phyloP scores from a whole-genome alignment of 768 basidiomycete species.

The Paxillus ammoniavirescens region DNA sequence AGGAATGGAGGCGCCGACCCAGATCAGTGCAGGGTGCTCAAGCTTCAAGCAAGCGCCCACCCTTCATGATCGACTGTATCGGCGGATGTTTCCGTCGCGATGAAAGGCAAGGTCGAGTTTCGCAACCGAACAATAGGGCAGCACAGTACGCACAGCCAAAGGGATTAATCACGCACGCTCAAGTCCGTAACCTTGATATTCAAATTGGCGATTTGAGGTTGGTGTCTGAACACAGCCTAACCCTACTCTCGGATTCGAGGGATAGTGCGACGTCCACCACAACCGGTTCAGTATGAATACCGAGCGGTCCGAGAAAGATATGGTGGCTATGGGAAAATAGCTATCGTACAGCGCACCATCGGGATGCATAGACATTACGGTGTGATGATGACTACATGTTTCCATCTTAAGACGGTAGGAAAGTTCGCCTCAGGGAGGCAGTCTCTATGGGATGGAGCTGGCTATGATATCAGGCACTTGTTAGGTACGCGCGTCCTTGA shows the following conservation, averaged over 20 bases:
- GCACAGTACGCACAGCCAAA: neutral
- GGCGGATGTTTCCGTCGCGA: neutral
- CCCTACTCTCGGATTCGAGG: neutral
- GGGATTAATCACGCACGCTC: neutral
- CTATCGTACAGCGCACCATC: too few relatives aligned
- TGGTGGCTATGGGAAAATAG: slow-evolving; percentile 4
- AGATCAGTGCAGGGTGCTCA: neutral
- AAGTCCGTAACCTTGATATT: neutral
- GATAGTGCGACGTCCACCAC: neutral
- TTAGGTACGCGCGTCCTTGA: neutral
- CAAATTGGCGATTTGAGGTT: slow-evolving; percentile 2
- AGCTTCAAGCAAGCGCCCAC: neutral
- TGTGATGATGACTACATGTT: too few relatives aligned
- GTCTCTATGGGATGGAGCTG: neutral
- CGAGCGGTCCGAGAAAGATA: neutral
- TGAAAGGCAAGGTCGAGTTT: neutral
- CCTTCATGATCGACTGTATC: slow-evolving; percentile 23
- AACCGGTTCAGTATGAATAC: too few relatives aligned
- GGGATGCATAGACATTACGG: too few relatives aligned
- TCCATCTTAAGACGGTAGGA: too few relatives aligned
- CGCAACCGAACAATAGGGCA: neutral
- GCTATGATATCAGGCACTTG: neutral
- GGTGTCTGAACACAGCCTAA: neutral
- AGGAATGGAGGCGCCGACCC: slow-evolving; percentile 20
- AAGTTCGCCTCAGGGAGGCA: too few relatives aligned